Percentiles rank a stretch among this genome's conserved stretches.
phyloP scores from a whole-genome alignment of 2,329 filamentous ascomycete genomes.

The Pseudocercospora musae region DNA sequence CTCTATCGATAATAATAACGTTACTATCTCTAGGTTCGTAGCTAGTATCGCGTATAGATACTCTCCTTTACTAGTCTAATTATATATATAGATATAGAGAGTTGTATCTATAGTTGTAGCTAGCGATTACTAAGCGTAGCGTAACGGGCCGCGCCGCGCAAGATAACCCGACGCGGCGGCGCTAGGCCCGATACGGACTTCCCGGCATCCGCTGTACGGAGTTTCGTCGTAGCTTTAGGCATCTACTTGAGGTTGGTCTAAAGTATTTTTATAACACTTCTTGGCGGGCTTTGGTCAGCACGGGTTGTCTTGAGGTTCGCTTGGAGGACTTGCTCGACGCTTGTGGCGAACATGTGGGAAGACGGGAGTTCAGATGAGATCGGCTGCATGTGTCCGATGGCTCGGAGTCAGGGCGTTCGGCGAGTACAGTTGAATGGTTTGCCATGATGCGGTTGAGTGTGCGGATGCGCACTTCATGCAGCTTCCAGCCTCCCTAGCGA shows the following conservation, averaged over 20 bases:
- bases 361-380: neutral
- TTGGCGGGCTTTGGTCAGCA: neutral
- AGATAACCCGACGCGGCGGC: too few species aligned
- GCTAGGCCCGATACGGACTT: too few species aligned
- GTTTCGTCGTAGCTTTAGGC: conserved; percentile 1
- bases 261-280: neutral
- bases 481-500: conserved; percentile 1
- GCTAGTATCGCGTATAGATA: too few species aligned
- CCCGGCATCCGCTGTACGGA: too few species aligned
- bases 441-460: conserved; percentile 1
- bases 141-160: too few species aligned
- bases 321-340: neutral
- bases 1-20: too few species aligned
- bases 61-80: too few species aligned
- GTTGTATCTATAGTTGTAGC: too few species aligned
- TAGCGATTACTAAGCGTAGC: too few species aligned
- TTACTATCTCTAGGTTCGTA: too few species aligned
- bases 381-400: neutral
- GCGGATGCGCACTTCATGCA: neutral
- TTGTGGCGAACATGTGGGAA: conserved; percentile 11
- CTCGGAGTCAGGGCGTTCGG: neutral
- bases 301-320: conserved; percentile 2
- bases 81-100: too few species aligned
- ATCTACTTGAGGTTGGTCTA: neutral
- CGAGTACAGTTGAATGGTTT: conserved; percentile 1